Conservation (phyloP, 2,329 filamentous ascomycete species). For the Pestalotiopsis sp. region DNA sequence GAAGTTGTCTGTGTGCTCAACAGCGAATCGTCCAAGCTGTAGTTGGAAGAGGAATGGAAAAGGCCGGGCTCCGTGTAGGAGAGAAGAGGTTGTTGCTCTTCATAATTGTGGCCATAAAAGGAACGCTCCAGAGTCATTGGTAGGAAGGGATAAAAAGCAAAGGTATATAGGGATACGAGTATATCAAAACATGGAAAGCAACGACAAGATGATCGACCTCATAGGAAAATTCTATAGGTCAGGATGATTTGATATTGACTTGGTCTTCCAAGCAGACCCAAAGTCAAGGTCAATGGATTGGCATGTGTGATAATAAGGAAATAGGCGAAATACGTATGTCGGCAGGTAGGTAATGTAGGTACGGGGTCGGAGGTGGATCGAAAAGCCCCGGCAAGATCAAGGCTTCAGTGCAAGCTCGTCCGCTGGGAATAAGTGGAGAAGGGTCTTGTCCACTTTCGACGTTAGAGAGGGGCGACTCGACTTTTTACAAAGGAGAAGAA, state of each 20-base stretch:
- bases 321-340: not conserved
- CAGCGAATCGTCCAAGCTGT: not conserved
- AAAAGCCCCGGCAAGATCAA: not conserved
- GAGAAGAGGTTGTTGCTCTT: slow-evolving; percentile 1
- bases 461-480: no score
- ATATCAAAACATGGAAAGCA: not conserved
- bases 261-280: not conserved
- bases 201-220: not conserved
- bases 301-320: not conserved
- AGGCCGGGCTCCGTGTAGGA: not conserved
- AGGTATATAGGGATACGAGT: not conserved
- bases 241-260: not conserved
- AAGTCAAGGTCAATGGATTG: not conserved
- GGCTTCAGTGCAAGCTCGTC: not conserved
- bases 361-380: not conserved
- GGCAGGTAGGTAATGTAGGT: not conserved
- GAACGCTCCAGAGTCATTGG: not conserved
- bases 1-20: not conserved
- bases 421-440: not conserved
- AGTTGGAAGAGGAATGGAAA: not conserved
- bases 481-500: no score
- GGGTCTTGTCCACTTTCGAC: no score
- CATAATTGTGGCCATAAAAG: slow-evolving; percentile 9
- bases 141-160: not conserved
- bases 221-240: not conserved